Evolutionary conservation across 768 basidiomycete genomes (phyloP).

Genomic region (button mushroom (Agaricus bisporus)): DNA sequence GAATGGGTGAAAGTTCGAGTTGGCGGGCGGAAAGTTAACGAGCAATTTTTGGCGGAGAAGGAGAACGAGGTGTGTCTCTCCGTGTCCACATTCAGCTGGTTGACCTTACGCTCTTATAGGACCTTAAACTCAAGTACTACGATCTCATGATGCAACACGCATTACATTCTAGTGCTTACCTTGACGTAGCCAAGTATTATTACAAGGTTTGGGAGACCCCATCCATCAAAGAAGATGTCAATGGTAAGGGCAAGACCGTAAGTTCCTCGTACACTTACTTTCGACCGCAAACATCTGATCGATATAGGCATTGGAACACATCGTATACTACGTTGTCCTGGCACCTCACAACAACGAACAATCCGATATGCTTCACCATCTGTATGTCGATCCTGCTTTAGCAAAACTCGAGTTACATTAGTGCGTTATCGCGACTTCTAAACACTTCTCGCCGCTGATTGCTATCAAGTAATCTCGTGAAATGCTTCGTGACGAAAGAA

Average conservation of each 20-base stretch:
- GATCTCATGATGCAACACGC: conserved; percentile 96
- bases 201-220: conserved; percentile 98
- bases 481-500: conserved; percentile 89
- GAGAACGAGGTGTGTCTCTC: conserved; percentile 66
- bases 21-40: conserved; percentile 90
- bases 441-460: conserved; percentile 12
- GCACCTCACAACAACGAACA: conserved; percentile 96
- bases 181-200: conserved; percentile 93
- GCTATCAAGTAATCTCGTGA: conserved; percentile 75
- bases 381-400: conserved; percentile 74
- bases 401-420: conserved; percentile 78
- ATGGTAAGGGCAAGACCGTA: conserved; percentile 62
- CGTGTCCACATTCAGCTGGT: background rate
- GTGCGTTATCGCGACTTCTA: conserved; percentile 35
- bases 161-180: conserved; percentile 75
- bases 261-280: conserved; percentile 18
- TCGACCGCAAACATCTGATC: conserved; percentile 8
- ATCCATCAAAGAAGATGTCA: conserved; percentile 80
- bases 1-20: conserved; percentile 95
- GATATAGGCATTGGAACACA: conserved; percentile 82
- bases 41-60: conserved; percentile 84
- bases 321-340: conserved; percentile 90
- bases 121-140: conserved; percentile 93
- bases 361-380: conserved; percentile 90
- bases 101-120: conserved; percentile 39